Evolutionary conservation across 495 filamentous ascomycete species (phyloP).

Genomic region (Penicillium crystallinum): DNA sequence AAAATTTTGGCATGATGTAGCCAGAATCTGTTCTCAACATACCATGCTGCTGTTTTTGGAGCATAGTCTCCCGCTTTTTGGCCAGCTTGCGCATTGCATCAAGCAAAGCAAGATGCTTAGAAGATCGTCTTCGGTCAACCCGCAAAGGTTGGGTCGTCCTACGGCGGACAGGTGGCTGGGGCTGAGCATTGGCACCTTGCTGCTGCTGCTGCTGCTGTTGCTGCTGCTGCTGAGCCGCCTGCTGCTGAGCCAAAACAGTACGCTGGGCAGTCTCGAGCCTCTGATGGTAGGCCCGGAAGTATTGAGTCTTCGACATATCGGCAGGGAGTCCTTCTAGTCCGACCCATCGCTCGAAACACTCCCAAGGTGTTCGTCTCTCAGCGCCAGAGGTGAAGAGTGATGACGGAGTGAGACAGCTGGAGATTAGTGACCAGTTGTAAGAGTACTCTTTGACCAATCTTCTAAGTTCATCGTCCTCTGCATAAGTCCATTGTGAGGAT

Average conservation of each 20-base stretch:
- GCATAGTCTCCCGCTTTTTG: slow-evolving; percentile 80
- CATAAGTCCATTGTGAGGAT: slow-evolving; percentile 83
- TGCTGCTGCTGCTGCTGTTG: slow-evolving; percentile 53
- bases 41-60: slow-evolving; percentile 84
- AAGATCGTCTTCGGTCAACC: slow-evolving; percentile 80
- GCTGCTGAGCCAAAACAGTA: slow-evolving; percentile 55
- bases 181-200: slow-evolving; percentile 48
- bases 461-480: slow-evolving; percentile 86
- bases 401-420: slow-evolving; percentile 65
- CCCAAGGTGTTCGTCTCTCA: slow-evolving; percentile 93
- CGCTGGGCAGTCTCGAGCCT: slow-evolving; percentile 76
- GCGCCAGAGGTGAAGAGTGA: slow-evolving; percentile 74
- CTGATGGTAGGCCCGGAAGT: slow-evolving; percentile 79
- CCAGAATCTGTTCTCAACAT: slow-evolving; percentile 13
- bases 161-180: slow-evolving; percentile 55
- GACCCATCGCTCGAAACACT: slow-evolving; percentile 97
- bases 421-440: slow-evolving; percentile 95
- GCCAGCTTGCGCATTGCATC: slow-evolving; percentile 94
- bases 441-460: slow-evolving; percentile 82
- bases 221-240: slow-evolving; percentile 52
- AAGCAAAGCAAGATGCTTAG: slow-evolving; percentile 78
- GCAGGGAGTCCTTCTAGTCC: slow-evolving; percentile 79
- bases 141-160: slow-evolving; percentile 67
- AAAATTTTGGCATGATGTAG: slow-evolving; percentile 7
- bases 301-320: slow-evolving; percentile 89